Conservation (phyloP, 2,329 filamentous ascomycete genomes). For the Exophiala lecanii-corni region DNA sequence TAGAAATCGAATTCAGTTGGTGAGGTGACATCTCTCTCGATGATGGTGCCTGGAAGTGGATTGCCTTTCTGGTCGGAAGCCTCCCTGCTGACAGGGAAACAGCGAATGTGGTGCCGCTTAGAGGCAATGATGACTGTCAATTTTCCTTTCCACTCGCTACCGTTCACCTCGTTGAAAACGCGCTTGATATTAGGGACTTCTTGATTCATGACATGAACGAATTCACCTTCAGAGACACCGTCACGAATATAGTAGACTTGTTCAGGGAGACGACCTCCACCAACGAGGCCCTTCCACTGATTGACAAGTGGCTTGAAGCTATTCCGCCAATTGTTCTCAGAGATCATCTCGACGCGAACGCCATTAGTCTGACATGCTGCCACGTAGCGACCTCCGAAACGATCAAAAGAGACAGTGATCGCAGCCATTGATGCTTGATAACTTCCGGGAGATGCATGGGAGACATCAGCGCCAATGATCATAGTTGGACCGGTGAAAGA, state of each 20-base stretch:
- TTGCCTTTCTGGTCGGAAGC: conserved; percentile 72
- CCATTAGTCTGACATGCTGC: conserved; percentile 81
- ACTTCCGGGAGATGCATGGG: conserved; percentile 69
- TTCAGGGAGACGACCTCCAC: conserved; percentile 54
- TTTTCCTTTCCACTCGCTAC: conserved; percentile 49
- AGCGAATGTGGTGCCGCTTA: conserved; percentile 90
- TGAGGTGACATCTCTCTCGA: conserved; percentile 86
- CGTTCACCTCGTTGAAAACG: conserved; percentile 38
- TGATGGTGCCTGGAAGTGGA: conserved; percentile 75
- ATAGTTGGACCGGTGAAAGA: conserved; percentile 55
- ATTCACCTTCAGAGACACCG: conserved; percentile 85
- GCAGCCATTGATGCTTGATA: conserved; percentile 71
- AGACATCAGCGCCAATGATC: conserved; percentile 88
- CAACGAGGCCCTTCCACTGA: conserved; percentile 58
- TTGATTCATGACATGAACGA: conserved; percentile 69
- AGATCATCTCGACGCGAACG: conserved; percentile 73
- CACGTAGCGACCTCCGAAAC: conserved; percentile 66
- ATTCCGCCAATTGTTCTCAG: conserved; percentile 57
- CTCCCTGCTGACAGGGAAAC: conserved; percentile 67
- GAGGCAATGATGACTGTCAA: conserved; percentile 84
- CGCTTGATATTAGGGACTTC: conserved; percentile 66
- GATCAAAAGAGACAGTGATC: conserved; percentile 76
- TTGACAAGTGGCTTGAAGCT: conserved; percentile 62
- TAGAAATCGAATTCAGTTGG: conserved; percentile 90
- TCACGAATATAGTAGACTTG: conserved; percentile 91